A percentile compares a stretch with the other conserved stretches of the same genome.
Conservation (phyloP, 441 rosid genomes). For the Gossypium schwendimanii region DNA sequence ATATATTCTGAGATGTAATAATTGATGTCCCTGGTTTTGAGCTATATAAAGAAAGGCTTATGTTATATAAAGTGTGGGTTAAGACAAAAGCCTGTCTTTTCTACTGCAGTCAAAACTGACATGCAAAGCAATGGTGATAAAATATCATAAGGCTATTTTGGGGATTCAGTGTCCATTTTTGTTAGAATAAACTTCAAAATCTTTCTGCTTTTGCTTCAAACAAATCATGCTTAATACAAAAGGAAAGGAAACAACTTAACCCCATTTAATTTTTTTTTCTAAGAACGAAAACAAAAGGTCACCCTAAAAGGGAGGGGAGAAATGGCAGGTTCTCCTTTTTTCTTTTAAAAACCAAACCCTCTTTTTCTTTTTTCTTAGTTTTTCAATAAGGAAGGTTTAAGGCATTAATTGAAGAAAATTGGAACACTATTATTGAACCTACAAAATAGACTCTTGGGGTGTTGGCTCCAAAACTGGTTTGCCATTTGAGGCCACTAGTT, state of each 20-base stretch:
- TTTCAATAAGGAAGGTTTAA: neutral
- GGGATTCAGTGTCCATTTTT: neutral
- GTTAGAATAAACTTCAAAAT: neutral
- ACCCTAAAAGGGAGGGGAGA: neutral
- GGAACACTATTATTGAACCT: neutral
- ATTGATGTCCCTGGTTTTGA: neutral
- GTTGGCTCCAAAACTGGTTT: neutral
- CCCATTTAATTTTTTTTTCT: neutral
- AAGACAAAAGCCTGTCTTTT: neutral
- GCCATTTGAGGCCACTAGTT: neutral
- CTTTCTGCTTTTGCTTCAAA: neutral
- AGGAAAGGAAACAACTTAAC: neutral
- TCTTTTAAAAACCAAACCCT: neutral
- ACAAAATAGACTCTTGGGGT: neutral
- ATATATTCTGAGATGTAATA: neutral
- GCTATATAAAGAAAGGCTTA: neutral
- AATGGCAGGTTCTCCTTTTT: neutral
- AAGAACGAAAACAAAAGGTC: conserved; percentile 7
- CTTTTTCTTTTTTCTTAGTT: neutral
- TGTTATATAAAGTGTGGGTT: neutral
- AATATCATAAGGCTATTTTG: neutral
- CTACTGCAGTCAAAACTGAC: neutral
- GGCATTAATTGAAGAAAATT: neutral
- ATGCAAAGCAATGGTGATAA: neutral
- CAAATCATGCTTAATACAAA: neutral